Evolutionary conservation across 805 yeast species (phyloP), one percentile per base, ranked within the genome.

Genomic region (Saturnispora quitensis): DNA sequence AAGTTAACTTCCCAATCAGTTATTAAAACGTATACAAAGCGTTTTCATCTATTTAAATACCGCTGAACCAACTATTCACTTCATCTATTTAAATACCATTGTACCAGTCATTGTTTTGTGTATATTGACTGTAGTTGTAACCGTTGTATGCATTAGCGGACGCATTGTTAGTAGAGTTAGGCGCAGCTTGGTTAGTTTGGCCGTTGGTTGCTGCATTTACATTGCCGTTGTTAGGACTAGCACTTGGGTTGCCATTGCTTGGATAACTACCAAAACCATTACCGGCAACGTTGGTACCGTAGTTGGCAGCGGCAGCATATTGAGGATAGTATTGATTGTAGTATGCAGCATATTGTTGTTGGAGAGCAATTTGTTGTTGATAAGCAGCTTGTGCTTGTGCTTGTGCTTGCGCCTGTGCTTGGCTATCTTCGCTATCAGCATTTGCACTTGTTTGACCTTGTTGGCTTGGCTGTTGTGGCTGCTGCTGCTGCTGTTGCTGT

Each of bases 401-500:
- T 49, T 55, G 57, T 24, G 54, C 34, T 47, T 50, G 53, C n/a
- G 27, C 25, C 24, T 43, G n/a, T 44, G 28, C 38, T 31, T 31
- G 34, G 15, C 34, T 47, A 47, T 22, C 48, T 7, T 38, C 42
- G 22, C 22, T 38, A 38, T 38, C 42, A 12, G 24, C 13, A 38
- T 18, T 38, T 8, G 24, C 20, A 38, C 22, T 38, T 46, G 49
- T 55, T 46, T 51, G 42, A 38, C 58, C 58, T 45, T 62, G 62
- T 50, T 51, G 42, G 34, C 57, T 57, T 45, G 62, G 62, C 50
- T 57, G 57, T 48, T 55, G 60, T 40, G 42, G 56, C 33, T 56
- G 58, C 33, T 55, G 64, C 49, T 44, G 27, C 46, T 58, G 57
- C 46, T 55, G 60, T 47, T 45, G 62, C 36, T 44, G 56, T 36